These are phyloP conservation scores for Zhuliangozyma parablackwelliae DNA, from an alignment of 1,139 yeast species.

Conservation along the genomic window DNA sequence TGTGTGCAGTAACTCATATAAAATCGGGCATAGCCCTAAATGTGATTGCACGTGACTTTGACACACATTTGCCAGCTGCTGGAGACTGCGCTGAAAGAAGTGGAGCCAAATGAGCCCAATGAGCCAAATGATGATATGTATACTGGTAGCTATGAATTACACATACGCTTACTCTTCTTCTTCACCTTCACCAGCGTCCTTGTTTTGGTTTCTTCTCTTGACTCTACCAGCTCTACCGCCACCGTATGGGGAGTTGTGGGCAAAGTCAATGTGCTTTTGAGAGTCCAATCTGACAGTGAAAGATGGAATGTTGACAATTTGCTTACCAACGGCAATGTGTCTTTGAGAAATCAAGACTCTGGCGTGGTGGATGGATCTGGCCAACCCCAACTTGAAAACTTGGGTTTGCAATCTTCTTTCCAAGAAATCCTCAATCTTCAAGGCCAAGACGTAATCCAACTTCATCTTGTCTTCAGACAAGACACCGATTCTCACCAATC, in stretches of 20 bases:
- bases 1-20: no score
- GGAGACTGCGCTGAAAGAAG: no score
- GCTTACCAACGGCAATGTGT: conserved; percentile 99
- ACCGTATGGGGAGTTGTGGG: conserved; percentile 99
- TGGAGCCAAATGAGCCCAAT: no score
- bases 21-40: no score
- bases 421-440: conserved; percentile 97
- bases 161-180: conserved; percentile 52
- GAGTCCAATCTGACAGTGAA: conserved; percentile 99
- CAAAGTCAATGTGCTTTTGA: conserved; percentile 99
- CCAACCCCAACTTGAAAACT: conserved; percentile 99
- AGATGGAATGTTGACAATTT: conserved; percentile 96
- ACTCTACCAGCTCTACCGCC: conserved; percentile 99
- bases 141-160: background rate
- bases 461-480: conserved; percentile 99
- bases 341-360: conserved; percentile 98
- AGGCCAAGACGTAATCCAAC: conserved; percentile 99
- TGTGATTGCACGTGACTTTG: no score
- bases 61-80: no score
- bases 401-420: conserved; percentile 99
- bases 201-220: conserved; percentile 92
- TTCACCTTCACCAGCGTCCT: conserved; percentile 63
- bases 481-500: conserved; percentile 98
- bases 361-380: conserved; percentile 99
- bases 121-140: background rate